Conservation (phyloP, 78 protist species). For the Dictyostelium purpureum region DNA sequence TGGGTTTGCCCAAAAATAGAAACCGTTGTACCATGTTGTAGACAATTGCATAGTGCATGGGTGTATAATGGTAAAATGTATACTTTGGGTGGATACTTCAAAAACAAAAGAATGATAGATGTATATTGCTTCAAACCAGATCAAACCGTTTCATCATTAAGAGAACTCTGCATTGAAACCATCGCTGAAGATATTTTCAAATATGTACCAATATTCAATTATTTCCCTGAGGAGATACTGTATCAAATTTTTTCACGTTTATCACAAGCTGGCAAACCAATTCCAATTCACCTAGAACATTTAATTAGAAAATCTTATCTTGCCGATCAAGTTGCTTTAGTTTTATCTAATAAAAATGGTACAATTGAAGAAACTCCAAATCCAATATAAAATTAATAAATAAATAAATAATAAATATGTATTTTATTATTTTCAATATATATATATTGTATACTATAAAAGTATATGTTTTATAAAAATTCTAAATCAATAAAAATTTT, state of each 20-base stretch:
- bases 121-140: constrained; percentile 57
- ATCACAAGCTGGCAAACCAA: constrained; percentile 34
- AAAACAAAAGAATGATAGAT: constrained; percentile 69
- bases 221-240: constrained; percentile 45
- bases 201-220: constrained; percentile 20
- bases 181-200: constrained; percentile 19
- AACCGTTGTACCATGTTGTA: constrained; percentile 25
- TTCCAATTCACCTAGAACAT: constrained; percentile 46
- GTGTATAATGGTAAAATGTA: constrained; percentile 77
- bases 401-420: background rate
- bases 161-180: constrained; percentile 54
- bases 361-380: constrained; percentile 48
- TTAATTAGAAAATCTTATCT: constrained; percentile 43
- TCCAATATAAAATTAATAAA: background rate
- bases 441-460: background rate
- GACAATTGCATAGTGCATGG: constrained; percentile 69
- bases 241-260: constrained; percentile 13
- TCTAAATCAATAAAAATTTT: background rate
- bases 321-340: constrained; percentile 47
- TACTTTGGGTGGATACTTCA: constrained; percentile 60
- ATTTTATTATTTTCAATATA: too few relatives aligned
- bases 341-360: constrained; percentile 17
- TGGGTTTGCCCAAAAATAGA: constrained; percentile 71
- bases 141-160: constrained; percentile 31
- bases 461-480: too few relatives aligned